Evolutionary conservation across 75 land plant genomes (phyloP).

Genomic region (Ceratopteris richardii): DNA sequence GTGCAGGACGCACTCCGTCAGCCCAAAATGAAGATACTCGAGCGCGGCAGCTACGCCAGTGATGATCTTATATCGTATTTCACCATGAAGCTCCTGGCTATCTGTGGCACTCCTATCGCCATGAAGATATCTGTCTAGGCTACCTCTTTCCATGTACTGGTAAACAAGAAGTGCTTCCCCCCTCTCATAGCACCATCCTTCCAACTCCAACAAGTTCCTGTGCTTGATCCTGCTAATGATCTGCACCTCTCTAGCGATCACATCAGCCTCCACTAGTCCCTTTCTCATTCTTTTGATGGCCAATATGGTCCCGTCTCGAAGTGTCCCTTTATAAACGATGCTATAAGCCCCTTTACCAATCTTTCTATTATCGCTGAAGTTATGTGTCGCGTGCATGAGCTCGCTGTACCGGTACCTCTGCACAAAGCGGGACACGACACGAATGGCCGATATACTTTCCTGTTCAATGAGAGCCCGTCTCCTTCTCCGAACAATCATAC

Average conservation of each 20-base stretch:
- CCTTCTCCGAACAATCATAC: no score
- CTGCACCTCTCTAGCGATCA: constrained; percentile 18
- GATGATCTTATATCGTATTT: constrained; percentile 12
- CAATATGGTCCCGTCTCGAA: constrained; percentile 7
- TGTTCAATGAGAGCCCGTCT: no score
- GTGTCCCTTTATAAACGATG: constrained; percentile 53
- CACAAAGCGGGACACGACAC: no score
- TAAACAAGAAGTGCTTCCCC: constrained; percentile 16
- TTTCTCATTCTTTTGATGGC: not conserved
- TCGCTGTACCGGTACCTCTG: no score
- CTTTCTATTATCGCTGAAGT: not conserved
- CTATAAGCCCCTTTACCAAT: constrained; percentile 76
- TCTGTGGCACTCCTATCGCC: not conserved
- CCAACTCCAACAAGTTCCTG: constrained; percentile 16
- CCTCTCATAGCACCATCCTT: constrained; percentile 23
- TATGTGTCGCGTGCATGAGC: not conserved
- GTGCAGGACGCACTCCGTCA: constrained; percentile 20
- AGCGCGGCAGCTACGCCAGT: constrained; percentile 21
- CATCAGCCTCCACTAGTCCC: not conserved
- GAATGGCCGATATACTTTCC: no score
- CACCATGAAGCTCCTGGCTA: constrained; percentile 11
- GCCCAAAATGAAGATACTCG: constrained; percentile 19
- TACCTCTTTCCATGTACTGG: constrained; percentile 27
- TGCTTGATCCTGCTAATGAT: constrained; percentile 15
- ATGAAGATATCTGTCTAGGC: constrained; percentile 19